Evolutionary conservation across 345 rosid species (phyloP), one percentile per base, ranked within the genome.

Genomic region (Mercurialis annua): DNA sequence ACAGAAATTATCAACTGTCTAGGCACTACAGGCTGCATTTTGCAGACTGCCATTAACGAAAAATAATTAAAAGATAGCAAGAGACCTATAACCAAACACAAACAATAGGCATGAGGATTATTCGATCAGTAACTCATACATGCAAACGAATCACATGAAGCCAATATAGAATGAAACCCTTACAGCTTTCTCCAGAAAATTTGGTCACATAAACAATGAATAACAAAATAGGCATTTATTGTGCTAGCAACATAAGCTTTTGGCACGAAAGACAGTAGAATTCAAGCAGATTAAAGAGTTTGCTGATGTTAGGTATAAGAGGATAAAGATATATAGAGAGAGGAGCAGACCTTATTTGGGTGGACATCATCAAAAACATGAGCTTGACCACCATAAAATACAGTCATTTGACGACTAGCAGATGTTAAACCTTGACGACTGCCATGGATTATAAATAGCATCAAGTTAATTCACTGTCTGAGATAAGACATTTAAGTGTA

Each of bases 361-460:
- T 87, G 96, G 68, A 94, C 98, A 64, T 94, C 96, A 78, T 94
- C 99, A 76, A 94, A 94, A 67, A 94, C 99, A 79, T 89, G 96
- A 77, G 99, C 99, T 81, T 89, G 99, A 75, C 99, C 97, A 3
- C 91, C 95, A 69, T 94, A 94, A 78, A 94, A 94, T 75, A 94
- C 89, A 52, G 99, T 94, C 99, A 94, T 91, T 71, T 91, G 98
- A 76, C 84, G 79, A 65, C 88, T 79, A 27, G 77, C 67, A 0
- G 92, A 79, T 17, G 80, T 64, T 80, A 81, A 75, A 67, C 88
- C 83, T 68, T 83, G 87, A 62, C 65, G 77, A 77, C 86, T 86
- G 81, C 66, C 72, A 71, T 56, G 40, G 36, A 62, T 1, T 24
- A 51, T 26, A 68, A 31, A 43, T 27, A 16, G 34, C 40, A 59